Base-by-base conservation (phyloP, 1,284 basidiomycete genomes). In the Cryptococcus jaspeensis region DNA sequence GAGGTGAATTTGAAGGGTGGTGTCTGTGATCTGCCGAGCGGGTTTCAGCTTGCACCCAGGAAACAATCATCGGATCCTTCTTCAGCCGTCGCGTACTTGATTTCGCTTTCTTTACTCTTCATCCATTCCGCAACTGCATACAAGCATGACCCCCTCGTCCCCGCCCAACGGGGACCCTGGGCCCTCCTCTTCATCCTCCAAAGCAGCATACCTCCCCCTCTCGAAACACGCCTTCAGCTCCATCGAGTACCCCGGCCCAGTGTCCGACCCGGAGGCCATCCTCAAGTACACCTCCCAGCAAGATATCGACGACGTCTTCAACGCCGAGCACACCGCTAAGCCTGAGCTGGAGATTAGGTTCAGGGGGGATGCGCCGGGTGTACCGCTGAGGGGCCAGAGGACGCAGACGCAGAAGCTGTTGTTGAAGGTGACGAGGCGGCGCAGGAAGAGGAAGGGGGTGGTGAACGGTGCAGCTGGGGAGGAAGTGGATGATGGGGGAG, bases 191-290 rank as follows among this genome's bases (percentile, higher is more conserved):
- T 53, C 56, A 18, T 16, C 56, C 13, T 39, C 61, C 37, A 56
- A 45, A n/a, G 82, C 77, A 9, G 23, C 45, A 9, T 77, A 80
- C 55, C 76, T 65, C 15, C 77, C 83, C 6, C 80, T 92, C 9
- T 84, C 87, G 8, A 80, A 83, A 35, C 79, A 80, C 3, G 79
- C 84, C 20, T 88, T 86, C 74, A 89, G 88, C 67, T 87, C 90
- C 3, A 80, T 96, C 62, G 92, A 96, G 76, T 94, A 92, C 77
- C 92, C 92, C 7, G 91, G 91, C 53, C 90, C 90, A 62, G 86
- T 96, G 50, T 78, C 81, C 18, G 61, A 70, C n/a, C 62, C 70
- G 11, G 71, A 80, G 1, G 72, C 81, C 1, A 90, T 90, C 35
- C 81, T 88, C 5, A 80, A 83, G 0, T 67, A 94, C 9, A 87